phyloP scores from a whole-genome alignment of 805 yeast species.

The Yarrowia osloensis region DNA sequence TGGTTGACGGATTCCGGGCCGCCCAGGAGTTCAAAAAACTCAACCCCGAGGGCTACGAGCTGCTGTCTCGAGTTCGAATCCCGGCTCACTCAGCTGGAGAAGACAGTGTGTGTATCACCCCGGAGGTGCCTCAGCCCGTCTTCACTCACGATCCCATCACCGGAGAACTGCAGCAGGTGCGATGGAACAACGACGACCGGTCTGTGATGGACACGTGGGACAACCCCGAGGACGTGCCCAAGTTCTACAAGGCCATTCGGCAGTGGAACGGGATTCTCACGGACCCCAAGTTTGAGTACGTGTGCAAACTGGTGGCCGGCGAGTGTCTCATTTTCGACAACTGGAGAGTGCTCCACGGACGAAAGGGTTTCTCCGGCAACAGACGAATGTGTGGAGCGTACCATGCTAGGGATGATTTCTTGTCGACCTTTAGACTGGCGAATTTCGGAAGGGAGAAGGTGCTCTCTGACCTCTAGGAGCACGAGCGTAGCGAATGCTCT shows the following conservation, averaged over 20 bases:
- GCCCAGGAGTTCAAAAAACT: slow-evolving; percentile 52
- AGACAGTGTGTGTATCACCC: slow-evolving; percentile 59
- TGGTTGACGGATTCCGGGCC: slow-evolving; percentile 66
- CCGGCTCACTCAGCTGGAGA: slow-evolving; percentile 81
- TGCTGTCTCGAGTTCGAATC: slow-evolving; percentile 52
- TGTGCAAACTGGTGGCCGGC: slow-evolving; percentile 62
- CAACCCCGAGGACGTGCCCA: slow-evolving; percentile 47
- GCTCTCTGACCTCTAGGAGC: slow-evolving; percentile 35
- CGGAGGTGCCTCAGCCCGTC: slow-evolving; percentile 57
- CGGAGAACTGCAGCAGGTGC: slow-evolving; percentile 59
- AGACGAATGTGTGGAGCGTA: slow-evolving; percentile 75
- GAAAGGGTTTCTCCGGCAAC: slow-evolving; percentile 66
- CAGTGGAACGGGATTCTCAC: slow-evolving; percentile 58
- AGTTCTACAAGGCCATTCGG: slow-evolving; percentile 57
- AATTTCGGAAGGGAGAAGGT: slow-evolving; percentile 54
- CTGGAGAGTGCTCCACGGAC: slow-evolving; percentile 71
- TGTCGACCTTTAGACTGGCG: slow-evolving; percentile 50
- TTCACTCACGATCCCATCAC: slow-evolving; percentile 50
- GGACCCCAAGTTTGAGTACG: slow-evolving; percentile 53
- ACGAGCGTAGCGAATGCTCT: too few species aligned
- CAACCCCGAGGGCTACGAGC: slow-evolving; percentile 54
- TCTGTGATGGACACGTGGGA: slow-evolving; percentile 59
- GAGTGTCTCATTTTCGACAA: slow-evolving; percentile 68
- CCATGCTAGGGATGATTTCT: slow-evolving; percentile 66
- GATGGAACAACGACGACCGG: slow-evolving; percentile 74